These are phyloP conservation scores for Sclerotinia subarctica DNA, from an alignment of 2,329 filamentous ascomycete species.

Conservation along the genomic window DNA sequence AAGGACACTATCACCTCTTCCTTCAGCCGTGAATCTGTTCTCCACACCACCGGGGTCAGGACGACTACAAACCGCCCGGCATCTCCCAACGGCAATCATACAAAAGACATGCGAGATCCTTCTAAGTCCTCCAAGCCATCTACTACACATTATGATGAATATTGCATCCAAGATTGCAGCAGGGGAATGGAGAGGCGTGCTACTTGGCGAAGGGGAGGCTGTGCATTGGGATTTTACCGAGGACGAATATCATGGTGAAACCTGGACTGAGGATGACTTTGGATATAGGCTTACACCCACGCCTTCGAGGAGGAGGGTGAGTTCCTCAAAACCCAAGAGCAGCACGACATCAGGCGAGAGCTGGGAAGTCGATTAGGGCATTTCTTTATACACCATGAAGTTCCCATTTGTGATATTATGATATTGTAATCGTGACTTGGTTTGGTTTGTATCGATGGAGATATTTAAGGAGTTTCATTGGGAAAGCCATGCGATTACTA, in stretches of 20 bases:
- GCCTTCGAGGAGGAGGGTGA: constrained; percentile 18
- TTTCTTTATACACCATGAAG: constrained; percentile 6
- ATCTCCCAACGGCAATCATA: constrained; percentile 63
- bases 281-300: constrained; percentile 41
- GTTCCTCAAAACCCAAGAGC: background rate
- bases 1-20: constrained; percentile 63
- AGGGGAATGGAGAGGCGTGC: constrained; percentile 60
- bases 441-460: background rate
- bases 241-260: constrained; percentile 47
- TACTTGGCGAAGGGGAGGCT: constrained; percentile 52
- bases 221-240: constrained; percentile 57
- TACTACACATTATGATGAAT: constrained; percentile 74
- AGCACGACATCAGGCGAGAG: constrained; percentile 22
- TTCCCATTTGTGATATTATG: constrained; percentile 10
- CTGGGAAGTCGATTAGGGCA: constrained; percentile 30
- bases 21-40: constrained; percentile 64
- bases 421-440: background rate
- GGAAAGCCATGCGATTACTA: background rate
- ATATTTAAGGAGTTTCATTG: background rate
- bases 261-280: constrained; percentile 57
- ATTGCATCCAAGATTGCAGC: constrained; percentile 73
- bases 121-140: constrained; percentile 73
- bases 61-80: constrained; percentile 47
- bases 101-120: constrained; percentile 75
- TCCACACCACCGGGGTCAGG: constrained; percentile 46